A percentile compares a stretch with the other conserved stretches of the same genome.
Conservation (phyloP, 2,329 filamentous ascomycete species). For the Clarireedia homoeocarpa region DNA sequence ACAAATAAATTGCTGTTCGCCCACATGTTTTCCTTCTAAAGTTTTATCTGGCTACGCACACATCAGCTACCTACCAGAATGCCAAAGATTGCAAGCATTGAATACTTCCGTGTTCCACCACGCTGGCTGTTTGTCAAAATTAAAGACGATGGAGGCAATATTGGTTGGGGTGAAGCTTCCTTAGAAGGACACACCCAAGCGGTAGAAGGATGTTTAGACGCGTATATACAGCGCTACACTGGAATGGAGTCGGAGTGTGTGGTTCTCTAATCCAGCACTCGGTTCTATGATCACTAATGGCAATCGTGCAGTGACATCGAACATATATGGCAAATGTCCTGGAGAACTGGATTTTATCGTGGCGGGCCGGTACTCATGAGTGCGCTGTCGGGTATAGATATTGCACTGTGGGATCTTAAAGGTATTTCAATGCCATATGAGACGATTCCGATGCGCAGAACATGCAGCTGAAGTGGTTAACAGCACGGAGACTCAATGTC, state of each 20-base stretch:
- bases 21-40: no score
- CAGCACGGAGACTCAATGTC: conserved; percentile 50
- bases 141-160: conserved; percentile 54
- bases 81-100: conserved; percentile 57
- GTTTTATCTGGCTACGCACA: no score
- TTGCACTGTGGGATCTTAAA: conserved; percentile 74
- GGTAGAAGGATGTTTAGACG: conserved; percentile 66
- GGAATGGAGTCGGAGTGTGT: conserved; percentile 63
- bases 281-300: not conserved
- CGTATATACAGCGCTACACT: conserved; percentile 52
- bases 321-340: conserved; percentile 70
- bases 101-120: conserved; percentile 68
- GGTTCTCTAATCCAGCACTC: not conserved
- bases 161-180: conserved; percentile 69
- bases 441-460: no score
- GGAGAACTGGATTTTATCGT: conserved; percentile 66
- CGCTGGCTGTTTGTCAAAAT: conserved; percentile 75
- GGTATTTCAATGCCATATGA: conserved; percentile 25
- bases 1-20: no score
- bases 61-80: conserved; percentile 31
- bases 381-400: conserved; percentile 69
- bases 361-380: conserved; percentile 77
- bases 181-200: conserved; percentile 67
- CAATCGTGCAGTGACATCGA: conserved; percentile 56
- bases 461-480: not conserved